Evolutionary conservation across 2,329 filamentous ascomycete genomes (phyloP).

Genomic region (Colletotrichum plurivorum): DNA sequence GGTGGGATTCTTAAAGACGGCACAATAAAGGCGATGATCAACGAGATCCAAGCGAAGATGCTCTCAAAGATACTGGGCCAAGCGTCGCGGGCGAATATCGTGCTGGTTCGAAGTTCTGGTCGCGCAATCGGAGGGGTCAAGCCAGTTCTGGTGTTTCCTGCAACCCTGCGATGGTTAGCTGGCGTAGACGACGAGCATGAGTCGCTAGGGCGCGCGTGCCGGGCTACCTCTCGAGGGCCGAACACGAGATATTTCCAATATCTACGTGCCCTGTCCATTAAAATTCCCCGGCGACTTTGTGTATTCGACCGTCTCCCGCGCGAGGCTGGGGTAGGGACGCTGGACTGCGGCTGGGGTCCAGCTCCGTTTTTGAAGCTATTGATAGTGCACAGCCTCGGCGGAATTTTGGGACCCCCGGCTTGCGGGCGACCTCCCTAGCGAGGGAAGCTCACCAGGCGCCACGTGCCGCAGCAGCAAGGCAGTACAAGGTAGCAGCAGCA

Average conservation of each 20-base stretch:
- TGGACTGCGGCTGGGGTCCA: not conserved
- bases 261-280: not conserved
- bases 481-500: not conserved
- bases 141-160: no score
- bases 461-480: slow-evolving; percentile 14
- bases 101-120: not conserved
- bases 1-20: slow-evolving; percentile 26
- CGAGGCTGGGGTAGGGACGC: slow-evolving; percentile 2
- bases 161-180: no score
- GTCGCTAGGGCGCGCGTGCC: no score
- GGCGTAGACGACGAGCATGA: no score
- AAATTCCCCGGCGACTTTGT: not conserved
- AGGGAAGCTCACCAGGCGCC: slow-evolving; percentile 20
- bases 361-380: slow-evolving; percentile 31
- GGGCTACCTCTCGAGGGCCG: no score
- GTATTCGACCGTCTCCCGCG: not conserved
- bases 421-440: not conserved
- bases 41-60: not conserved
- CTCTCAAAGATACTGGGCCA: not conserved
- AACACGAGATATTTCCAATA: not conserved
- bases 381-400: slow-evolving; percentile 34
- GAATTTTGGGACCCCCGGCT: slow-evolving; percentile 1
- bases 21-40: slow-evolving; percentile 27
- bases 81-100: not conserved
- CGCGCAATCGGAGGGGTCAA: not conserved